Conservation (phyloP, 257 asterid genomes). For the Salvia miltiorrhiza region DNA sequence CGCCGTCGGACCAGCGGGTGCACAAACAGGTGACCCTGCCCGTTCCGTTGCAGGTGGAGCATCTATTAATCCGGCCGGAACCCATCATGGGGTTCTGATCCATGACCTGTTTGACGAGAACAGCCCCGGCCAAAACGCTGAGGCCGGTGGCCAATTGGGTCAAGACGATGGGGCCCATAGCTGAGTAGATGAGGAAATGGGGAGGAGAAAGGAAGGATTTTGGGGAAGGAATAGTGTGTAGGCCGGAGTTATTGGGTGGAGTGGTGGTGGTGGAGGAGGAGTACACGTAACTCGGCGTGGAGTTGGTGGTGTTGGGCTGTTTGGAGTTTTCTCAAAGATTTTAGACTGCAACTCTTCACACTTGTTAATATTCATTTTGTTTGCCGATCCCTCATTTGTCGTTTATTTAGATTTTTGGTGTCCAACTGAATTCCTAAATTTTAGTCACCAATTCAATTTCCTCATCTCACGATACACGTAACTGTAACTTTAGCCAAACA, state of each 20-base stretch:
- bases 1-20: conserved; percentile 94
- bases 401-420: too few relatives aligned
- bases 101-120: conserved; percentile 57
- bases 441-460: too few relatives aligned
- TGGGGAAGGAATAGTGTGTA: background rate
- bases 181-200: background rate
- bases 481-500: too few relatives aligned
- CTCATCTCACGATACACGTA: too few relatives aligned
- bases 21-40: conserved; percentile 85
- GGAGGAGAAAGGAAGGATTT: conserved; percentile 19
- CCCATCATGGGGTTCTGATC: conserved; percentile 69
- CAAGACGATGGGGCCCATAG: conserved; percentile 69
- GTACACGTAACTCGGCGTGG: conserved; percentile 49
- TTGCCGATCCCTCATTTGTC: too few relatives aligned
- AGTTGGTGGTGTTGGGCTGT: conserved; percentile 23
- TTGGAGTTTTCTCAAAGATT: too few relatives aligned
- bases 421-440: too few relatives aligned
- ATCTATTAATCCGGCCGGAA: conserved; percentile 64
- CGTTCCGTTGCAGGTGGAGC: conserved; percentile 82
- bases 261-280: conserved; percentile 46
- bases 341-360: too few relatives aligned
- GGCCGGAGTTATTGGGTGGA: conserved; percentile 2
- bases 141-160: conserved; percentile 58
- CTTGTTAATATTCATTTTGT: too few relatives aligned
- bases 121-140: conserved; percentile 58